Evolutionary conservation across 805 yeast genomes (phyloP), one percentile per base, ranked within the genome.

Genomic region (Lipomyces mesembrius): DNA sequence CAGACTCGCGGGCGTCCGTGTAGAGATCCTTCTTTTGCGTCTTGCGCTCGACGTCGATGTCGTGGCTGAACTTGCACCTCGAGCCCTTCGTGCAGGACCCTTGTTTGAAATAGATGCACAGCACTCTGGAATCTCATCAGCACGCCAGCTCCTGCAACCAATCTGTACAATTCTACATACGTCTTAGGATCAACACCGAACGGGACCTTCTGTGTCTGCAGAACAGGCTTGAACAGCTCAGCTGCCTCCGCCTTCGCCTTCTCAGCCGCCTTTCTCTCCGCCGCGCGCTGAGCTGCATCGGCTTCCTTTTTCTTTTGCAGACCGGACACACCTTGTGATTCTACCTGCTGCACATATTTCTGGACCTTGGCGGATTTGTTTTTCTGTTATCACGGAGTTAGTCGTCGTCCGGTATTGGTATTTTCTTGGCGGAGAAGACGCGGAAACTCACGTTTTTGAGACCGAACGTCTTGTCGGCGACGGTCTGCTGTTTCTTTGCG

Each of bases 111-210:
- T 87, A 87, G 65, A 91, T 90, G 85, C 99, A 95, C 25, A 95
- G 79, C 46, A 95, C 89, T 0, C 71, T 69, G 37, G 27, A 60
- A 14, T 32, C 12, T 54, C 9, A 60, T 11, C 51, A 58, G 52
- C 22, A n/a, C 43, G 58, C 22, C 57, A 58, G 51, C 35, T 11
- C 6, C 17, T 20, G n/a, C 8, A 57, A 3, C 29, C 29, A 12
- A 35, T n/a, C 9, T 20, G 3, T 2, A 29, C 5, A 5, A 27
- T 1, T 3, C n/a, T 3, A 64, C 73, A 7, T 62, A 70, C 70
- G 97, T 87, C 80, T 95, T 94, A 63, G 99, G 99, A 80, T 95
- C 98, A 67, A 92, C 98, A 62, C 99, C 99, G 75, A 94, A 92
- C 54, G 97, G 97, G 39, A 94, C 91, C 76, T 91, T 92, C 77